These are phyloP conservation scores for Phoenix roebelenii DNA, from an alignment of 176 grass and related monocot species.

Conservation along the genomic window DNA sequence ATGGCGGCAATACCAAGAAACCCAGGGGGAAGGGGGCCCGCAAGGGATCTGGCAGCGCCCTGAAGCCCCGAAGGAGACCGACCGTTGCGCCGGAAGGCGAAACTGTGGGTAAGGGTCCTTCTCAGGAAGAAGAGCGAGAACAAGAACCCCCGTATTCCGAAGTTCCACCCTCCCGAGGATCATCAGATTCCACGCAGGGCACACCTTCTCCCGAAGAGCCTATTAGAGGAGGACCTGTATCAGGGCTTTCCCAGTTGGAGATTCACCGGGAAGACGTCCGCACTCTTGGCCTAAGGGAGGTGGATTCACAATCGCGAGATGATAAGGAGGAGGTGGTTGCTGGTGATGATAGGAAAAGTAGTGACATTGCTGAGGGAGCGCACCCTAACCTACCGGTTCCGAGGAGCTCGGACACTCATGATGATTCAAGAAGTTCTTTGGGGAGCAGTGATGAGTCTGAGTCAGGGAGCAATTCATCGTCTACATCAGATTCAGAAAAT, in stretches of 20 bases:
- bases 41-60: conserved; percentile 1
- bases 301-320: background rate
- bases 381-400: too few species aligned
- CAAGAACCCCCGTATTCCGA: background rate
- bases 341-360: background rate
- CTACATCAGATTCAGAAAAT: conserved; percentile 69
- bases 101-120: background rate
- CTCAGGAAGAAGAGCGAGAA: background rate
- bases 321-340: background rate
- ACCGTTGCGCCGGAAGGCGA: background rate
- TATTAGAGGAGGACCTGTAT: background rate
- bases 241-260: background rate
- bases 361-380: too few species aligned
- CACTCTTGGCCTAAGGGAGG: background rate
- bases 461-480: conserved; percentile 41
- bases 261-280: background rate
- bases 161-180: background rate
- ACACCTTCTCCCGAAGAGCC: background rate
- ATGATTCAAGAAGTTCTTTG: background rate
- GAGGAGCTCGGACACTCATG: background rate
- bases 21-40: conserved; percentile 8
- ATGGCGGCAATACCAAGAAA: background rate
- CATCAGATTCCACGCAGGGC: conserved; percentile 18
- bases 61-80: conserved; percentile 22
- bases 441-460: conserved; percentile 1